Base-by-base conservation (phyloP, 2,329 filamentous ascomycete species). In the Sodiomyces alkalinus region DNA sequence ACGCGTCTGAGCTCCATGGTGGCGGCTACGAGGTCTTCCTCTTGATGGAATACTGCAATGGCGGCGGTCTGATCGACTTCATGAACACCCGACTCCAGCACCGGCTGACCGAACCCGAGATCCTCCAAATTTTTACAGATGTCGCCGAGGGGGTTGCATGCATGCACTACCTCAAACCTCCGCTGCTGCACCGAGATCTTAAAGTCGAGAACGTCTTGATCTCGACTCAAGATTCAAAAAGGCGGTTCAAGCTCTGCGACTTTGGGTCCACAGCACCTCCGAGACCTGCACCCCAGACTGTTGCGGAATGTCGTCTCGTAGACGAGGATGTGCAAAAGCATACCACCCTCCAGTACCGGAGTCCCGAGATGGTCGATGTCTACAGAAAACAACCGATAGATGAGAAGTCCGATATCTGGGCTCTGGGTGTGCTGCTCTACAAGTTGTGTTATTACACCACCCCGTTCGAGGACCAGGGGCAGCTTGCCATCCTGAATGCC, bases 381-480 rank as follows among this genome's bases (percentile, higher is more conserved):
- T 98, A 94, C 56, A 69, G 86, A 37, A 93, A 92, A 53, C 82
- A 86, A 43, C 85, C 90, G 1, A 93, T 98, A 47, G 83, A 98
- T 47, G 90, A 98, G 58, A 98, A 98, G 60, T 92, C 86, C 27
- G 90, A 98, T 52, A 94, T 98, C 17, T 98, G 86, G 90, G 90
- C 90, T 1, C 58, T 98, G 35, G 90, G 90, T 5, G 90, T 98
- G 22, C 60, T 98, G 33, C 57, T 98, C 30, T 98, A 98, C 62
- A 98, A 98, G 62, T 65, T 98, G 36, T 98, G 90, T 60, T 98
- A 96, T 55, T 98, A 98, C 55, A 98, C 90, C 2, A 98, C 90
- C 5, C 90, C 90, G 1, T 98, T 98, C 44, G 90, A 98, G 55
- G 87, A 96, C 38, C 85, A 93, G 47, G 90, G 90, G 16, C 87